A percentile compares a stretch with the other conserved stretches of the same genome.
These are phyloP conservation scores for Phytopythium ostracodes DNA, from an alignment of 352 stramenopile species.

Conservation along the genomic window DNA sequence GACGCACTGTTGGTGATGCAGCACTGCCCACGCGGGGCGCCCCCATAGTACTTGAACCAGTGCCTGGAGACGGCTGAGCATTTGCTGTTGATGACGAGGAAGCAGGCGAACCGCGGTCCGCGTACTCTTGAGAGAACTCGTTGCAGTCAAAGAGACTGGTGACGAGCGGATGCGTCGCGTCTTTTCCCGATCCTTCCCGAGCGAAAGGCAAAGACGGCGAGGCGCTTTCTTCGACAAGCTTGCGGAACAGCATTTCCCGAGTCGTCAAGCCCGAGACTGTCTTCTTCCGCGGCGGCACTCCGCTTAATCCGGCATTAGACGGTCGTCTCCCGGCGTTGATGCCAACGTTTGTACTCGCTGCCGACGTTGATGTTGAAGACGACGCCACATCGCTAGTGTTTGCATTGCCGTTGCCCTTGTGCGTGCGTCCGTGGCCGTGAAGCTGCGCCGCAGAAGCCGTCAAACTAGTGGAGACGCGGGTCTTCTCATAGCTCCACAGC, in stretches of 20 bases:
- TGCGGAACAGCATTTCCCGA: conserved; percentile 7
- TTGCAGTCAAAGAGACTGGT: conserved; percentile 31
- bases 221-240: conserved; percentile 37
- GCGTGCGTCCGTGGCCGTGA: not conserved
- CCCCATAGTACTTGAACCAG: not conserved
- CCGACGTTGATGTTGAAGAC: not conserved
- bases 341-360: not conserved
- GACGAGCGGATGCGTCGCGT: not conserved
- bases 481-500: conserved; percentile 51
- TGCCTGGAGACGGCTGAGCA: not conserved
- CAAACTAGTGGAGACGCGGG: conserved; percentile 23
- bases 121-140: conserved; percentile 65
- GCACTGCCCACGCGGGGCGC: not conserved
- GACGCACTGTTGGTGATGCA: not conserved
- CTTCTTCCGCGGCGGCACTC: conserved; percentile 7
- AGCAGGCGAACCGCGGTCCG: conserved; percentile 30
- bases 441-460: not conserved
- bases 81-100: not conserved
- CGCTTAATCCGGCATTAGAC: not conserved
- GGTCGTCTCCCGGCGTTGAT: not conserved
- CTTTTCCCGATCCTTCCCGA: no score
- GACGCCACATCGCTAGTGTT: conserved; percentile 12
- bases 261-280: not conserved
- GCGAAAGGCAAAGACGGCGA: conserved; percentile 8
- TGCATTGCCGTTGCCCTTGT: conserved; percentile 1